Percentiles rank a stretch among this genome's conserved stretches.
phyloP scores from a whole-genome alignment of 148 eudicot species.

The Selenicereus undatus region DNA sequence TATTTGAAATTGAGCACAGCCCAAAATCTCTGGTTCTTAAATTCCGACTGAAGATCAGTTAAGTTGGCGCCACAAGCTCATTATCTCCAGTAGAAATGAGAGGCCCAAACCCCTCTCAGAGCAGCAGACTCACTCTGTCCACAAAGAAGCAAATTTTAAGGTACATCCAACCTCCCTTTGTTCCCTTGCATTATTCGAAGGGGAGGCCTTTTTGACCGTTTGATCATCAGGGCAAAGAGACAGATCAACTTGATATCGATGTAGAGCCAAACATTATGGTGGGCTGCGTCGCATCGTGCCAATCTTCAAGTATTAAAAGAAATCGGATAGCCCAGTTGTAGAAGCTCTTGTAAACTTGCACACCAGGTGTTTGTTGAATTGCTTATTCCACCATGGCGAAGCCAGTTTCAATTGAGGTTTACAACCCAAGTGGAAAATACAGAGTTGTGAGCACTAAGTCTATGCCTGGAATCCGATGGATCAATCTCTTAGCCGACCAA shows the following conservation, averaged over 20 bases:
- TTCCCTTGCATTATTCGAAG: neutral
- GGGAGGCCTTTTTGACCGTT: slow-evolving; percentile 10
- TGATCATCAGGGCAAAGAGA: neutral
- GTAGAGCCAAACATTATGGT: neutral
- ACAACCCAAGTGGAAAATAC: slow-evolving; percentile 93
- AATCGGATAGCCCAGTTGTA: neutral
- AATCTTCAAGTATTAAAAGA: slow-evolving; percentile 8
- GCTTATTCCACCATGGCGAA: slow-evolving; percentile 49
- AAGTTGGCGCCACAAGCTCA: slow-evolving; percentile 23
- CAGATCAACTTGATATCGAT: neutral
- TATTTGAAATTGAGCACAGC: neutral
- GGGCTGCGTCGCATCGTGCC: slow-evolving; percentile 17
- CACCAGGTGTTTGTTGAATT: slow-evolving; percentile 19
- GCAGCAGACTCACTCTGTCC: slow-evolving; percentile 12
- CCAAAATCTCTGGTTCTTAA: neutral
- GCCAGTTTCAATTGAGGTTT: slow-evolving; percentile 83
- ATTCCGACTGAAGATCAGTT: neutral
- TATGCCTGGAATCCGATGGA: slow-evolving; percentile 98
- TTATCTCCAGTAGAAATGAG: slow-evolving; percentile 25
- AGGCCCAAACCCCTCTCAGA: slow-evolving; percentile 1
- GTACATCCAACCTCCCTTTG: slow-evolving; percentile 8
- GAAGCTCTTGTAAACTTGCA: neutral
- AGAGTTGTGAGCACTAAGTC: slow-evolving; percentile 94
- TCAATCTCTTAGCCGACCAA: slow-evolving; percentile 75
- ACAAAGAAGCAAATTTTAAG: neutral